A percentile compares a stretch with the other conserved stretches of the same genome.
Evolutionary conservation across 2,329 filamentous ascomycete species (phyloP).

Genomic region (Colletotrichum horii): DNA sequence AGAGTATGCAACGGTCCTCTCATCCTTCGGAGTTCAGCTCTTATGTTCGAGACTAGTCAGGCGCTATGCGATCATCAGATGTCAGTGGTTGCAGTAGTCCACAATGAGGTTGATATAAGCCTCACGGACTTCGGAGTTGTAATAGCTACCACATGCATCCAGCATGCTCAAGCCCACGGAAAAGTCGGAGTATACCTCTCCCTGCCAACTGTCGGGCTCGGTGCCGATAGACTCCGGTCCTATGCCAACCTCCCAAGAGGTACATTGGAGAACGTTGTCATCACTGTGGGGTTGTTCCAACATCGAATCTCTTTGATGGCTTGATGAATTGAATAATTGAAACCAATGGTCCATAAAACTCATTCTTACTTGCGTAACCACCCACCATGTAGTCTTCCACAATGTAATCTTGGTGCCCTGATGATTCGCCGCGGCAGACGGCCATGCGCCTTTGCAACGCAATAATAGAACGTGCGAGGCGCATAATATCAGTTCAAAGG

Average conservation of each 20-base stretch:
- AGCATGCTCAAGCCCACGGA: background rate
- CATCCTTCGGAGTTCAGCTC: background rate
- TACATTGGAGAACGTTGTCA: background rate
- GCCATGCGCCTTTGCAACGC: background rate
- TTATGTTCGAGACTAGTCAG: background rate
- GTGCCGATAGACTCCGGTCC: background rate
- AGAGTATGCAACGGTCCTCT: background rate
- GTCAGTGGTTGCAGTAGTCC: background rate
- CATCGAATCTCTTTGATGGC: background rate
- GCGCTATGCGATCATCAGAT: background rate
- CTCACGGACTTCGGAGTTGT: background rate
- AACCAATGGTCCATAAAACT: too few species aligned
- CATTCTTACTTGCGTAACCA: too few species aligned
- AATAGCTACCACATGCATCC: background rate
- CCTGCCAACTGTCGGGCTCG: background rate
- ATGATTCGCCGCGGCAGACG: too few species aligned
- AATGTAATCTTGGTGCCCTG: too few species aligned
- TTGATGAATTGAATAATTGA: too few species aligned
- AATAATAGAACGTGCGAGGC: background rate
- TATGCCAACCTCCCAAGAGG: background rate
- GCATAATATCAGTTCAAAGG: background rate
- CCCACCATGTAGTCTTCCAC: too few species aligned
- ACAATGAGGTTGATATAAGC: background rate
- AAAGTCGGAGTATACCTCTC: background rate
- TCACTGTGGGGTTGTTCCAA: background rate